phyloP scores from a whole-genome alignment of 2,329 filamentous ascomycete species.

The Arachnopeziza araneosa region DNA sequence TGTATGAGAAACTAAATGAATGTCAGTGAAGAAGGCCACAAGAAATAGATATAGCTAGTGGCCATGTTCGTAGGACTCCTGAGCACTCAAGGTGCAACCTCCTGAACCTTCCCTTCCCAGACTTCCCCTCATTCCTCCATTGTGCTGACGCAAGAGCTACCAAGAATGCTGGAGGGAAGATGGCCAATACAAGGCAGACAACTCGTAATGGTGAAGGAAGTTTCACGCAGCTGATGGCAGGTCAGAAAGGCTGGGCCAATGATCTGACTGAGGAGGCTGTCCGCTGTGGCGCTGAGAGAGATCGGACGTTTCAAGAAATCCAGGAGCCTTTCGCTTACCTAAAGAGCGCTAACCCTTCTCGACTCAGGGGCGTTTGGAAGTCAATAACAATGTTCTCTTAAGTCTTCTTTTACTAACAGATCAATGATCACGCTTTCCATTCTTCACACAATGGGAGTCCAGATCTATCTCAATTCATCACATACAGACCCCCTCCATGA shows the following conservation, averaged over 20 bases:
- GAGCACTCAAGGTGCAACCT: background rate
- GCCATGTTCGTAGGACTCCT: background rate
- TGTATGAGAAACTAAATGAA: background rate
- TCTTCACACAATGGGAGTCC: no score
- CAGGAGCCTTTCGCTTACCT: background rate
- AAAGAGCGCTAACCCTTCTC: background rate
- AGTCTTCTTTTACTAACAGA: no score
- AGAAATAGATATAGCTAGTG: background rate
- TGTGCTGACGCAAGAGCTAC: background rate
- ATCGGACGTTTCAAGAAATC: background rate
- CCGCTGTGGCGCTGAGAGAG: background rate
- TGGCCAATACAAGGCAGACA: background rate
- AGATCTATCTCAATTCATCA: no score
- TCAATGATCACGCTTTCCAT: no score
- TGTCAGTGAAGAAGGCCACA: background rate
- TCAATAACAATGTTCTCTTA: background rate
- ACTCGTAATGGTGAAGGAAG: background rate
- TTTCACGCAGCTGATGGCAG: background rate
- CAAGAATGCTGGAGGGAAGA: background rate
- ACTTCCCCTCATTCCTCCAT: background rate
- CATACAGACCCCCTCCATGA: no score
- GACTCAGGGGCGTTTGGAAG: background rate
- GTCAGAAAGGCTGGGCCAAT: background rate
- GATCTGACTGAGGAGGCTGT: background rate
- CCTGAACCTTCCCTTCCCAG: background rate